These are phyloP conservation scores for Aspergillus neotritici DNA, from an alignment of 2,329 filamentous ascomycete species.

Conservation along the genomic window DNA sequence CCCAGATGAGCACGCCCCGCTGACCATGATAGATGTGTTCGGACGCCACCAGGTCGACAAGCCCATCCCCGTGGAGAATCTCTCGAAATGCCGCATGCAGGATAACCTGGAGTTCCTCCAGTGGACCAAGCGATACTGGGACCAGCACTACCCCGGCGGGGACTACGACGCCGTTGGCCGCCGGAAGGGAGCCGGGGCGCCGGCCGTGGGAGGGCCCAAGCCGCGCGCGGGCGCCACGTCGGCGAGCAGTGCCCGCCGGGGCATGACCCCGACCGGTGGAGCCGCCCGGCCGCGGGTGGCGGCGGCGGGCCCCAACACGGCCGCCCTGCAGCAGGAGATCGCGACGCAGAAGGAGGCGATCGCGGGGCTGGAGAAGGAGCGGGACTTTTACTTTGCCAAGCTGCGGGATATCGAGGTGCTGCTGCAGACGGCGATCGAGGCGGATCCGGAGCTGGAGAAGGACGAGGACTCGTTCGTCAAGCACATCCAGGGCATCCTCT, in stretches of 20 bases:
- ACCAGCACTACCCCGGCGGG: conserved; percentile 93
- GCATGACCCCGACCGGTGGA: conserved; percentile 58
- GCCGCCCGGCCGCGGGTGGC: conserved; percentile 43
- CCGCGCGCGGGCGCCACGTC: conserved; percentile 47
- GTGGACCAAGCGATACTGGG: conserved; percentile 96
- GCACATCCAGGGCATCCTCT: conserved; percentile 92
- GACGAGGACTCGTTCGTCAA: conserved; percentile 88
- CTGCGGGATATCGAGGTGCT: conserved; percentile 92
- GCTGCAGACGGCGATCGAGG: conserved; percentile 86
- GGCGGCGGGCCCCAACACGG: conserved; percentile 50
- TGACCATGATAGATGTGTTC: conserved; percentile 58
- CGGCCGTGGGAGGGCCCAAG: conserved; percentile 42
- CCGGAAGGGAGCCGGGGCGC: conserved; percentile 68
- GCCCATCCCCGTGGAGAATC: conserved; percentile 76
- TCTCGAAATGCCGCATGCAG: conserved; percentile 99
- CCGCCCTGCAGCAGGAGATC: conserved; percentile 79
- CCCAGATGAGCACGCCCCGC: background rate
- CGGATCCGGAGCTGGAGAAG: conserved; percentile 88
- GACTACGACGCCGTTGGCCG: conserved; percentile 89
- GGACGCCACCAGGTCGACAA: conserved; percentile 82
- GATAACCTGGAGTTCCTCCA: conserved; percentile 99
- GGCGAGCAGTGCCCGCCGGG: conserved; percentile 47
- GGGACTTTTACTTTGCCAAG: conserved; percentile 99
- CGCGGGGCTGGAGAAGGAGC: conserved; percentile 86
- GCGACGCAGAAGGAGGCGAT: conserved; percentile 89